Conservation (phyloP, 202 grass and related monocot species). For the Bolboschoenoplectus hybrid region DNA sequence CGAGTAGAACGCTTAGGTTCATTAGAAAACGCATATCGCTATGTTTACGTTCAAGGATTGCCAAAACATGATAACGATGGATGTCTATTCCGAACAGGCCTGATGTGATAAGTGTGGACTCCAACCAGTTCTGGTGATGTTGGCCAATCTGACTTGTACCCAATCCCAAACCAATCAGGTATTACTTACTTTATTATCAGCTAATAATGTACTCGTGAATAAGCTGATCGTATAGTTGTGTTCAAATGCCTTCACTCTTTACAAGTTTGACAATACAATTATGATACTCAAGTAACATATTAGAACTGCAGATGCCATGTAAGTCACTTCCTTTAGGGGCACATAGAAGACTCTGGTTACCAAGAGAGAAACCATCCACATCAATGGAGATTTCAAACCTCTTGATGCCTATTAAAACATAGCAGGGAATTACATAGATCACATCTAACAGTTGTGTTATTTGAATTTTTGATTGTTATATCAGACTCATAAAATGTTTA, state of each 20-base stretch:
- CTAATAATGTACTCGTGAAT: background rate
- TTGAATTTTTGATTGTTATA: background rate
- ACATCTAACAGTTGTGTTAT: background rate
- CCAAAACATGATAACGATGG: conserved; percentile 8
- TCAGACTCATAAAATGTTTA: background rate
- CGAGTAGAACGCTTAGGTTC: conserved; percentile 34
- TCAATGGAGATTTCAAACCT: conserved; percentile 2
- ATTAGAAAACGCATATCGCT: conserved; percentile 35
- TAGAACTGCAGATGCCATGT: background rate
- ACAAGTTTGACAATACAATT: background rate
- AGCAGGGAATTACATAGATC: background rate
- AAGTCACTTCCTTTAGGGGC: background rate
- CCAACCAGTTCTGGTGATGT: background rate
- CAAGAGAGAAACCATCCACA: background rate
- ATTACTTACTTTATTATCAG: background rate
- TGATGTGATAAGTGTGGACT: background rate
- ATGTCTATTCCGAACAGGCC: background rate
- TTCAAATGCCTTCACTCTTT: conserved; percentile 11
- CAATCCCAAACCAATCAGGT: background rate
- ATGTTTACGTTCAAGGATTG: conserved; percentile 36
- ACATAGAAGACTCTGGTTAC: background rate
- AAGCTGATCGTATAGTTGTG: background rate
- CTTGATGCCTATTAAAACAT: background rate
- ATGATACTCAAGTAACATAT: background rate
- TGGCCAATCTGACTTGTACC: background rate